phyloP scores from a whole-genome alignment of 1,284 basidiomycete genomes.

The Rugiboletus extremiorientalis region DNA sequence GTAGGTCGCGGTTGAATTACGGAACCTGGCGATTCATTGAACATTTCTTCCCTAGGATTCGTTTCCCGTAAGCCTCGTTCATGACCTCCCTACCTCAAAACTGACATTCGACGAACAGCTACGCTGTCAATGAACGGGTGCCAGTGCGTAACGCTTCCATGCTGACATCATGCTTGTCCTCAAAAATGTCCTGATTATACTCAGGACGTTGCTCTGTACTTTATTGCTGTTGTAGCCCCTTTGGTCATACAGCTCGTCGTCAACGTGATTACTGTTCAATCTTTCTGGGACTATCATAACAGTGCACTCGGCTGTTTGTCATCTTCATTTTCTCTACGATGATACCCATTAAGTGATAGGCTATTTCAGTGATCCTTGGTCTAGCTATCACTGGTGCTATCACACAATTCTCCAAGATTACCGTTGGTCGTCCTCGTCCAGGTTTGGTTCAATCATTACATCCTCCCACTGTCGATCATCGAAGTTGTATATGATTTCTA shows the following conservation, averaged over 20 bases:
- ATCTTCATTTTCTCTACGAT: conserved; percentile 16
- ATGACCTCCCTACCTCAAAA: conserved; percentile 11
- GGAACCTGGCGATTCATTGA: background rate
- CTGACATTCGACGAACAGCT: conserved; percentile 53
- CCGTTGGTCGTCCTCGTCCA: conserved; percentile 88
- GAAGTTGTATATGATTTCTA: conserved; percentile 22
- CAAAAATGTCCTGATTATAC: background rate
- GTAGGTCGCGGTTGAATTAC: conserved; percentile 37
- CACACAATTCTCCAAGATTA: conserved; percentile 85
- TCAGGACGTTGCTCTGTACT: conserved; percentile 57
- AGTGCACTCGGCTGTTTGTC: conserved; percentile 72
- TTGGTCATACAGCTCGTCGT: conserved; percentile 66
- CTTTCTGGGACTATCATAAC: conserved; percentile 89
- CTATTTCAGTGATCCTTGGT: conserved; percentile 62
- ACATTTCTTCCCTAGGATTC: conserved; percentile 39
- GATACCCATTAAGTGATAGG: background rate
- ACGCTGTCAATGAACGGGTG: conserved; percentile 81
- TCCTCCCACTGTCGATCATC: background rate
- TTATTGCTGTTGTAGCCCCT: conserved; percentile 72
- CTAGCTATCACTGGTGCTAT: conserved; percentile 76
- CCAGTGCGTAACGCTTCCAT: conserved; percentile 50
- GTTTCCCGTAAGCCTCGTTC: conserved; percentile 51
- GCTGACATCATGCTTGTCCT: background rate
- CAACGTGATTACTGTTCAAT: conserved; percentile 70
- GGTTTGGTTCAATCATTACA: conserved; percentile 40